Base-by-base conservation (phyloP, 129 eudicot genomes). In the Chrysanthemum seticuspe region DNA sequence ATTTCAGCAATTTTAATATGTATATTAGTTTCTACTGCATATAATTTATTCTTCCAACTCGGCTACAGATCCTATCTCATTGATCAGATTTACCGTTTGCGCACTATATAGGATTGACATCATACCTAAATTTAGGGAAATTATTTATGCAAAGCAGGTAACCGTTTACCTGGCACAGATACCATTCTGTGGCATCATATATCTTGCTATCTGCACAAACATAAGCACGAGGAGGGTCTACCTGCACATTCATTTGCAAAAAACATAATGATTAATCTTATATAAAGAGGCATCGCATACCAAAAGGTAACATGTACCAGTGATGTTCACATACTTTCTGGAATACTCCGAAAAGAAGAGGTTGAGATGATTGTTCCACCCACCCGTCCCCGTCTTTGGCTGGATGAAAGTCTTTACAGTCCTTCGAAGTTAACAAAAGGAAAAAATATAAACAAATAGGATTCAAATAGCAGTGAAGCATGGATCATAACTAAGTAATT, bases 361-460 rank as follows among this genome's bases (percentile, higher is more conserved):
- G 98, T 61, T 88, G 93, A 11, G 97, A 94, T 74, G 97, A 83
- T 53, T 94, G 98, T 83, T 94, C 98, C 10, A 94, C 95, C 98
- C 98, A 93, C 70, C 98, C 98, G 71, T 93, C 98, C 63, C 85
- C 85, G 31, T 82, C 82, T 82, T 77, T 82, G 25, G 78, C 85
- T 36, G 81, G 79, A 69, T 82, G 85, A 45, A 73, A 66, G 67
- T 79, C 75, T 78, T 79, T 60, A 68, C 82, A 76, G 18, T 81
- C 84, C 84, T 81, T 75, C 77, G 58, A 48, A 34, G 53, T 65
- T 55, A 2, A 54, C 45, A 34, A 13, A 12, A 11, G 5, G 9
- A 47, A 57, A 11, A 67, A 58, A 48, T 7, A 62, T 19, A 64
- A 51, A 56, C 10, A 18, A 29, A 48, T 52, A 52, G 64, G 67